Evolutionary conservation across 2,329 filamentous ascomycete species (phyloP), one percentile per base, ranked within the genome.

Genomic region (Colletotrichum neosansevieriae): DNA sequence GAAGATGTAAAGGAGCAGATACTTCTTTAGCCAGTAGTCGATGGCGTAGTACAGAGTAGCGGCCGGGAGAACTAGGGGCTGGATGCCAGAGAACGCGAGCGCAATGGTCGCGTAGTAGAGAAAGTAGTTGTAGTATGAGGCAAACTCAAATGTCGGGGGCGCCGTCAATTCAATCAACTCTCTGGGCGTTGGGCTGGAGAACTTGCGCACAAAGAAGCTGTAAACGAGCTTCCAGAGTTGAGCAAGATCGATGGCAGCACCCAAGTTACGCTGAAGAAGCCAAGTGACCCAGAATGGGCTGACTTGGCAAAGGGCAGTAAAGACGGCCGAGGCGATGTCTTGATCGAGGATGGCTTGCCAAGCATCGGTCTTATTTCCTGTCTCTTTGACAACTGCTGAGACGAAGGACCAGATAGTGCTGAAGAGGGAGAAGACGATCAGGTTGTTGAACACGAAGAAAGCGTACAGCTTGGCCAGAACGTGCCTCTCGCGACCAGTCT

Each of bases 61-160:
- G 44, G 97, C 92, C 0, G 93, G 90, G 7, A 99, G 85, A 2
- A 96, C 92, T 24, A 98, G 85, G 0, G 96, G 96, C 79, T 98
- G 96, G 59, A 98, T 85, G 2, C 90, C 89, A 2, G 91, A 90
- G 75, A 96, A 98, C 74, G 91, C 94, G 15, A 99, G 84, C 0
- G 94, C 92, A 36, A 98, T 92, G 0, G 95, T 98, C 24, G 92
- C 86, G 81, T 98, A 99, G 81, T 93, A 99, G 34, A 98, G 84
- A 79, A 98, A 98, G 79, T 97, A 98, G 79, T 98, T 98, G 86
- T 98, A 99, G 81, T 98, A 98, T 73, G 89, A 94, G 67, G 96
- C 94, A 76, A 98, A 98, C 73, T 98, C 94, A 77, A 99, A 98
- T 0, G 93, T 85, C 2, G 93, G 94, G 1, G 96, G 96, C 3